Evolutionary conservation across 1,139 yeast species (phyloP).

Genomic region (Diutina scorzettiae): DNA sequence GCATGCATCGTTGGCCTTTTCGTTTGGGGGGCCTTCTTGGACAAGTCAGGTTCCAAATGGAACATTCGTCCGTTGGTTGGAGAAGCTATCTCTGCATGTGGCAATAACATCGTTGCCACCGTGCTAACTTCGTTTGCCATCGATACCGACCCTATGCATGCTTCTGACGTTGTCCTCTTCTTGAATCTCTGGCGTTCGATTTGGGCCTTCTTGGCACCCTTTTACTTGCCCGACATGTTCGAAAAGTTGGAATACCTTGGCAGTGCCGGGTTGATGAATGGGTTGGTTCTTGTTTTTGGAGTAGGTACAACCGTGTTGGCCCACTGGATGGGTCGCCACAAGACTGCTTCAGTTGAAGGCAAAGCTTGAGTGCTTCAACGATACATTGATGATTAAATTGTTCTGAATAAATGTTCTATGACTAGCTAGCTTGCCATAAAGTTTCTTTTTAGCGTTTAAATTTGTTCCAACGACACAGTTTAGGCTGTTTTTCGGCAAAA

Average conservation of each 20-base stretch:
- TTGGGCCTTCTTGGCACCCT: constrained; percentile 5
- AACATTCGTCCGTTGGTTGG: background rate
- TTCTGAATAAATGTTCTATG: too few relatives aligned
- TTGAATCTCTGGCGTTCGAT: background rate
- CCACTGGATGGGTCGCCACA: constrained; percentile 5
- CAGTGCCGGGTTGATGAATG: constrained; percentile 5
- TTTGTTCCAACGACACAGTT: too few relatives aligned
- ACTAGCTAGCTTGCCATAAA: too few relatives aligned
- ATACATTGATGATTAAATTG: too few relatives aligned
- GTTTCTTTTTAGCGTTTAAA: too few relatives aligned
- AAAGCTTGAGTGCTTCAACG: too few relatives aligned
- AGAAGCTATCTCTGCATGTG: constrained; percentile 2
- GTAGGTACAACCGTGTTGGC: background rate
- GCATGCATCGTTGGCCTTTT: background rate
- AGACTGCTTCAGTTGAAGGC: too few relatives aligned
- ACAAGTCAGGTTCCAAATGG: constrained; percentile 1
- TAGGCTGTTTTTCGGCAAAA: too few relatives aligned
- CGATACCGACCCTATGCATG: background rate
- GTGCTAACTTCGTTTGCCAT: constrained; percentile 6
- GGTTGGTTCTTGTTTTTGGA: constrained; percentile 3
- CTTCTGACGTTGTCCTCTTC: background rate
- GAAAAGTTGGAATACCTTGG: constrained; percentile 1
- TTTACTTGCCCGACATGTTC: constrained; percentile 5
- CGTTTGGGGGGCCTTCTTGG: constrained; percentile 5
- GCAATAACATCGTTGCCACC: constrained; percentile 5